phyloP scores from a whole-genome alignment of 352 stramenopile genomes.

The Globisporangium emineosum region DNA sequence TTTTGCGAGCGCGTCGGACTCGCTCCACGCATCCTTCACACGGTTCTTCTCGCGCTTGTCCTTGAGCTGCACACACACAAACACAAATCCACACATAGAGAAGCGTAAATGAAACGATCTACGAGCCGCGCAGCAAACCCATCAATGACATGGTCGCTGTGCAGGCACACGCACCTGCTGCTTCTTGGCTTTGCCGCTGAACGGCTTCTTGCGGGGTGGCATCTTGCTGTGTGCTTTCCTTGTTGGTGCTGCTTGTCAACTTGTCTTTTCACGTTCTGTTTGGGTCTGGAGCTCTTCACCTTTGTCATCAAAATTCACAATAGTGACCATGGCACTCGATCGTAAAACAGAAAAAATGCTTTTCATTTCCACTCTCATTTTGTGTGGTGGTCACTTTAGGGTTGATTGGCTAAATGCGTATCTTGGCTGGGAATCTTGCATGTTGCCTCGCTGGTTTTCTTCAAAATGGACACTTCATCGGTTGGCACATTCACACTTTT shows the following conservation, averaged over 20 bases:
- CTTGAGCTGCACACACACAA: constrained; percentile 35
- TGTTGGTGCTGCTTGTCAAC: too few species aligned
- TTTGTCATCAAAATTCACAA: background rate
- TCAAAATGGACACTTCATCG: constrained; percentile 2
- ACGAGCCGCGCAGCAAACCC: too few species aligned
- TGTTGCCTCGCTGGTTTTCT: background rate
- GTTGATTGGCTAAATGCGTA: background rate
- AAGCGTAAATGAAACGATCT: background rate
- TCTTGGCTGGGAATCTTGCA: background rate
- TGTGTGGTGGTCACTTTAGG: background rate
- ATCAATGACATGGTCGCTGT: background rate
- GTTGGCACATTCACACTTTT: background rate
- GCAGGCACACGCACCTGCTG: constrained; percentile 45
- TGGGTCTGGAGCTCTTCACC: background rate
- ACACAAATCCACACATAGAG: background rate
- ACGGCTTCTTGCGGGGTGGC: constrained; percentile 68
- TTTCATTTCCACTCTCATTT: background rate
- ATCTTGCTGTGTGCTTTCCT: constrained; percentile 13
- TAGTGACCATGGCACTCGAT: too few species aligned
- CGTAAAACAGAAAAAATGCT: background rate
- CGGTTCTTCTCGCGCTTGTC: constrained; percentile 74
- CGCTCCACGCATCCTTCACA: constrained; percentile 24
- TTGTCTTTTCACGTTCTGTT: background rate
- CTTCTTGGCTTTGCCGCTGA: constrained; percentile 88
- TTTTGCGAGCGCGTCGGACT: constrained; percentile 14